Base-by-base conservation (phyloP, 192 early-diverging fungal genomes). In the Funneliformis geosporum region DNA sequence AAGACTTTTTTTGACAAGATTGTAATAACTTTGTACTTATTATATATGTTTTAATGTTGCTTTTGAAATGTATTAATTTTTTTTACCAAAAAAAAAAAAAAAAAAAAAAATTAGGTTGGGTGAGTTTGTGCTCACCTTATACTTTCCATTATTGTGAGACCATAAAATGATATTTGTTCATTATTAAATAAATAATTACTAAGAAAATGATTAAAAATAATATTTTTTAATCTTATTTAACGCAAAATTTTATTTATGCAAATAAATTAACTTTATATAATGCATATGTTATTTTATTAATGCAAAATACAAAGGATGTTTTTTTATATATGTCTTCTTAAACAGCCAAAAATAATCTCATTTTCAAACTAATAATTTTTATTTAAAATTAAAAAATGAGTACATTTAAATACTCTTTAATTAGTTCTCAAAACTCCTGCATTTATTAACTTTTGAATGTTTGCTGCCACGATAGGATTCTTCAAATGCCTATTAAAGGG, bases 401-500 rank as follows among this genome's bases (percentile, higher is more conserved):
- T 2, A 33, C 33, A 33, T 2, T 33, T n/a, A n/a, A n/a, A n/a
- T n/a, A 39, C 6, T 38, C 6, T 5, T 40, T 92, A 91, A 75
- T 62, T n/a, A 21, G 50, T 38, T 21, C 47, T 90, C 78, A 96
- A 85, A 73, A 96, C 88, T 75, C 98, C 98, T 50, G 97, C 97
- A 69, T 91, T 89, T 80, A 97, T 92, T 73, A 99, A 88, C 81
- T 93, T 96, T 83, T 95, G 93, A 85, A 99, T 92, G 85, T 98
- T 99, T 79, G 91, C 89, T n/a, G 96, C 95, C 71, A 99, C 90
- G 28, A 83, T 84, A 2, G 96, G 96, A 90, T 98, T 98, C 90
- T 97, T 96, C 85, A 99, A 87, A 80, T 99, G 97, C 69, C 88
- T 74, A 80, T 38, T 25, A 83, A 38, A 21, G 27, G 27, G 46